Base-by-base conservation (phyloP, 176 grass and related monocot genomes). In the Hyparrhenia diplandra region DNA sequence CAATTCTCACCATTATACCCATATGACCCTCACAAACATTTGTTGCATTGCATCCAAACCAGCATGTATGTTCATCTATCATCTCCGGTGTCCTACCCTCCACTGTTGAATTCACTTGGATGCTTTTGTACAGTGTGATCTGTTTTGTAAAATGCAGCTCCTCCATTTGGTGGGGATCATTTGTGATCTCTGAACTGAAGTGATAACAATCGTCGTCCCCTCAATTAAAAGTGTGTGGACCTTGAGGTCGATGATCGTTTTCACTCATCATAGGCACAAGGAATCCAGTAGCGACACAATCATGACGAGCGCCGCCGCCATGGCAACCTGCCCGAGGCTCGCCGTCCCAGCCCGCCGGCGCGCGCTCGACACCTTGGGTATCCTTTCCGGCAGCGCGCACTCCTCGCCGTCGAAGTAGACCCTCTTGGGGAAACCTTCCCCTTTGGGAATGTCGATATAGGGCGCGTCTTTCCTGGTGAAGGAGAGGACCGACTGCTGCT, bases 361-460 rank as follows among this genome's bases (percentile, higher is more conserved):
- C 10, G 87, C 78, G 39, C 43, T 32, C 0, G 83, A 85, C 2
- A 35, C 78, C 27, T n/a, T 76, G 0, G 93, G 96, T 82, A 93
- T 84, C 5, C 21, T 80, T 0, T 90, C 76, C 0, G 92, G 96
- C 4, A 95, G 84, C 17, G 88, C 90, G 73, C 96, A 99, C 82
- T 99, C 96, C 76, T 95, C 93, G 31, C 93, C 92, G 36, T 95
- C 85, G 82, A 99, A 99, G 87, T 84, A 99, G 1, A 95, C 2
- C 80, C 89, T 93, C 34, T 74, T 84, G 51, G 96, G 96, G 18
- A 95, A 99, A 0, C 92, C 92, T 41, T 83, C 90, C 12, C 93
- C 96, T 29, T 40, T 87, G 2, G 73, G 40, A 5, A 99, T 87
- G 46, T 90, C 67, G 49, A 93, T 85, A 7, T 85, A 55, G 0